Conservation (phyloP, 768 basidiomycete species). For the Hygrophoropsis aurantiaca region DNA sequence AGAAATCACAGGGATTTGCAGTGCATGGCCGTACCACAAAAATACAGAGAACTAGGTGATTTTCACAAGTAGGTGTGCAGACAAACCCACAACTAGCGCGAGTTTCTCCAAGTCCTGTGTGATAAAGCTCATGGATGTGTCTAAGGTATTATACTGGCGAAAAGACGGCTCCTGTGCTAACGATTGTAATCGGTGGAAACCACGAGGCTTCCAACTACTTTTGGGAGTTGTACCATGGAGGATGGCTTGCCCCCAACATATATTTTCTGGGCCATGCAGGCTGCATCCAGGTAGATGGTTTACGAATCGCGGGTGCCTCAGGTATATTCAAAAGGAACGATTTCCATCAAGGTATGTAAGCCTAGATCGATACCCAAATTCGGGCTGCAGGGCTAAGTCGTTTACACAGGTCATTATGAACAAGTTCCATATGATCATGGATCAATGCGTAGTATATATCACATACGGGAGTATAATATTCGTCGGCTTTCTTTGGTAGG, state of each 20-base stretch:
- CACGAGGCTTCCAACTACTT: conserved; percentile 97
- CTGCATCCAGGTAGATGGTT: conserved; percentile 81
- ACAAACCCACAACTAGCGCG: not conserved
- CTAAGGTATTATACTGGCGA: conserved; percentile 85
- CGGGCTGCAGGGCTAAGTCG: conserved; percentile 4
- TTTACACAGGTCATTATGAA: conserved; percentile 69
- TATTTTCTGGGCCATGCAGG: conserved; percentile 95
- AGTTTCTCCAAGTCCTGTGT: not conserved
- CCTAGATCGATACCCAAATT: not conserved
- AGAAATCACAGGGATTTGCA: conserved; percentile 82
- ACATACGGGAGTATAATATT: conserved; percentile 84
- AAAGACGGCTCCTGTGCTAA: conserved; percentile 80
- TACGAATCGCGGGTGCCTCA: conserved; percentile 87
- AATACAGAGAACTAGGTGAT: conserved; percentile 80
- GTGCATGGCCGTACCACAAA: conserved; percentile 88
- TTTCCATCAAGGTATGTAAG: conserved; percentile 59
- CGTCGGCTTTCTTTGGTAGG: conserved; percentile 72
- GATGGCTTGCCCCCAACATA: conserved; percentile 95
- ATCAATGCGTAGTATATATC: conserved; percentile 83
- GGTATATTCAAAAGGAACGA: conserved; percentile 87
- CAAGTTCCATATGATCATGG: conserved; percentile 74
- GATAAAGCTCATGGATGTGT: conserved; percentile 3
- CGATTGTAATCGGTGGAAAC: conserved; percentile 95
- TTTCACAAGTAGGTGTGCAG: conserved; percentile 77
- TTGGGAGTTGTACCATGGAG: conserved; percentile 98